Evolutionary conservation across 441 rosid genomes (phyloP).

Genomic region (Aleurites moluccanus): DNA sequence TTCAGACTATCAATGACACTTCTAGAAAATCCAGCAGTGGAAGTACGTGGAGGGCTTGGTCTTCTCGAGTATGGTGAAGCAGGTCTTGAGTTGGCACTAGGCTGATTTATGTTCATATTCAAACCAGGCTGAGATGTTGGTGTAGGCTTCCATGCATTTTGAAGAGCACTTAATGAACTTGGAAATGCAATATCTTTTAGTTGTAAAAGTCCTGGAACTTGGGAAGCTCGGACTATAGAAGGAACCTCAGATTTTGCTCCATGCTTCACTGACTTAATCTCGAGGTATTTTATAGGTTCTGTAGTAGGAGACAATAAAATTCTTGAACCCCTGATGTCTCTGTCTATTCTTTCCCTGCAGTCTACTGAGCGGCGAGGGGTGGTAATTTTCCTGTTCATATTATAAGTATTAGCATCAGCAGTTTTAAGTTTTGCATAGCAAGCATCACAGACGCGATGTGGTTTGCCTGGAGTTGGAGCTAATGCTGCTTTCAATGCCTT

Average conservation of each 20-base stretch:
- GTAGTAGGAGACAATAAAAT: conserved; percentile 51
- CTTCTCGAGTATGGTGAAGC: conserved; percentile 64
- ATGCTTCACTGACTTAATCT: conserved; percentile 51
- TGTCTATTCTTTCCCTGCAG: conserved; percentile 47
- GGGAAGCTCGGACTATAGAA: conserved; percentile 62
- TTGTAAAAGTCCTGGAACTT: conserved; percentile 63
- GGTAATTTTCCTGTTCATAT: conserved; percentile 41
- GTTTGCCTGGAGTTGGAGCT: conserved; percentile 96
- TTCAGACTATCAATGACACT: conserved; percentile 77
- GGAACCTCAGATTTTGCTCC: conserved; percentile 52
- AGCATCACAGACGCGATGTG: conserved; percentile 90
- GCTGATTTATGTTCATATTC: conserved; percentile 23
- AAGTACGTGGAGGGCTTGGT: conserved; percentile 69
- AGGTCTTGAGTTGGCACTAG: conserved; percentile 46
- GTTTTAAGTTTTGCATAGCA: conserved; percentile 86
- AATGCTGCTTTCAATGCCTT: conserved; percentile 88
- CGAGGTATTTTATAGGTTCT: conserved; percentile 58
- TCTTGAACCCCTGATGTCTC: conserved; percentile 50
- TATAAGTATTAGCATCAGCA: conserved; percentile 49
- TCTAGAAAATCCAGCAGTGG: conserved; percentile 63
- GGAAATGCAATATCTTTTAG: conserved; percentile 82
- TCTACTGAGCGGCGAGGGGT: conserved; percentile 54
- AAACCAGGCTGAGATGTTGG: conserved; percentile 23
- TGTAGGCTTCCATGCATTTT: conserved; percentile 59
- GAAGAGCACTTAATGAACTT: conserved; percentile 58